Evolutionary conservation across 371 early-diverging fungal species (phyloP), one percentile per base, ranked within the genome.

Genomic region (Mortierella sp.): DNA sequence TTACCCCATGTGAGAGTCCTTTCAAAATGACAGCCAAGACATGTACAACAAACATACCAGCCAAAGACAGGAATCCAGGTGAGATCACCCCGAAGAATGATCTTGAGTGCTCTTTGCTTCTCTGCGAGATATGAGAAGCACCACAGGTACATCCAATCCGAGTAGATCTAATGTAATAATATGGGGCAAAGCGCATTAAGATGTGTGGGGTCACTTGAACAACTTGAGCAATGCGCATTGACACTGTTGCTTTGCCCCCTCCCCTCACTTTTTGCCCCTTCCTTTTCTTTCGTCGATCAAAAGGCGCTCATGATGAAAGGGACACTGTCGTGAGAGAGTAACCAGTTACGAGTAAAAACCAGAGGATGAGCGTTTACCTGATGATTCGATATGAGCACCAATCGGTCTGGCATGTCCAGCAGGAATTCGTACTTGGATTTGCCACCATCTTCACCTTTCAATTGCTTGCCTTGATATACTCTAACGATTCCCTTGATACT

Each of bases 71-170:
- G 97, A 16, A 95, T 66, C 67, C 86, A 80, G 58, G 89, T 89
- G 50, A 95, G 83, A 58, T 86, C 84, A 49, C 89, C 84, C 66
- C 95, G 95, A 21, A 95, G 82, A 53, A 95, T 90, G 50, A 96
- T 94, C 79, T 94, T 95, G 51, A 96, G 61, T 51, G 82, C 82
- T 13, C 93, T 94, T 63, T 93, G 91, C 21, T 87, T 89, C 28
- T 83, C 83, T 19, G 86, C 82, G 49, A 86, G 78, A 72, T 92
- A 90, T 4, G 92, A 76, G 21, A 89, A 63, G 60, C 81, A 83
- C 81, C 96, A 95, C 30, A 96, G 81, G 78, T 93, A 95, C 73
- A 94, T 91, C 95, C 95, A 96, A 80, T 96, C 97, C 38, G 91
- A 86, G 78, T 93, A 94, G 45, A 92, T 92, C 89, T 86, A 70